These are phyloP conservation scores for Hymenoscyphus linearis DNA, from an alignment of 2,329 filamentous ascomycete species.

Conservation along the genomic window DNA sequence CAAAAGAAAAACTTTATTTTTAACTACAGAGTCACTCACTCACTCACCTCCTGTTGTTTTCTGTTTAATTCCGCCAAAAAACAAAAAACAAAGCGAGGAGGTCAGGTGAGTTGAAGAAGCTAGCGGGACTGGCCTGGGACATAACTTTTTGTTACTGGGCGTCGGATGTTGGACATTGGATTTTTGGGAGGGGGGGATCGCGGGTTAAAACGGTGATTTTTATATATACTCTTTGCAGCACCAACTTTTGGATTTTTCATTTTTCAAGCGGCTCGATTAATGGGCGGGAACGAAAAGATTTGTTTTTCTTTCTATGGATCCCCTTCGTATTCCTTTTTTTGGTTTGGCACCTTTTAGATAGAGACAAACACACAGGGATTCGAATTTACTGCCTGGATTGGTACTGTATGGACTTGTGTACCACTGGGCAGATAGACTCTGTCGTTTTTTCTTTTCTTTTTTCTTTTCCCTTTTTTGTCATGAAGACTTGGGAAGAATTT, in stretches of 20 bases:
- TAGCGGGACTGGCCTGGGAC: constrained; percentile 7
- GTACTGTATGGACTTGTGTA: not conserved
- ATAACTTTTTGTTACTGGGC: constrained; percentile 1
- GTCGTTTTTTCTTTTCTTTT: too few relatives aligned
- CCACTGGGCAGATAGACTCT: not conserved
- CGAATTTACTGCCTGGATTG: not conserved
- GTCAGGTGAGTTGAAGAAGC: not conserved
- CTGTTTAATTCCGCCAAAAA: constrained; percentile 2
- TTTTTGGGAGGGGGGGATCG: not conserved
- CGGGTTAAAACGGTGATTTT: not conserved
- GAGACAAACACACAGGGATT: not conserved
- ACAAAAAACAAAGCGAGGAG: not conserved
- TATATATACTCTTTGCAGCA: too few relatives aligned
- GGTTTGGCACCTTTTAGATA: not conserved
- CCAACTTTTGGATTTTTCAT: not conserved
- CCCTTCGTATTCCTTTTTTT: not conserved
- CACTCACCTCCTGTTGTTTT: not conserved
- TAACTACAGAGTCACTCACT: not conserved
- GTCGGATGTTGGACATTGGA: not conserved
- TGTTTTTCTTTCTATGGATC: too few relatives aligned
- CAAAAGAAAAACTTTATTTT: not conserved
- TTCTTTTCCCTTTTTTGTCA: constrained; percentile 1
- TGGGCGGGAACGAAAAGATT: not conserved
- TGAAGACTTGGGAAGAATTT: not conserved
- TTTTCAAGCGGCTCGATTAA: not conserved